Evolutionary conservation across 192 early-diverging fungal genomes (phyloP), one percentile per base, ranked within the genome.

Genomic region (Entomortierella parvispora): DNA sequence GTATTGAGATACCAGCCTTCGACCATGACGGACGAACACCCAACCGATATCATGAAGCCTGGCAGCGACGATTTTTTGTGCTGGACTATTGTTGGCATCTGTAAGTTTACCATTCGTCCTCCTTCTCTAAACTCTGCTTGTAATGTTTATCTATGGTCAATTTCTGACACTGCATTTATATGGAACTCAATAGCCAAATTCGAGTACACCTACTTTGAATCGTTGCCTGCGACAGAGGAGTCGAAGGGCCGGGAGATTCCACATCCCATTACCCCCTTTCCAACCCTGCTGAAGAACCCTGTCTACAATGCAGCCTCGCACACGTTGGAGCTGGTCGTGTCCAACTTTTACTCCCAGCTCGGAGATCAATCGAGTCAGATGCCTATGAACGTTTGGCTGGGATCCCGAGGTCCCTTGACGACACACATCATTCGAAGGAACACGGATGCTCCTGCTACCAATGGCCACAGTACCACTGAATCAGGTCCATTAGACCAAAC

Each of bases 61-160:
- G 62, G 58, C 62, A 26, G 72, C 66, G 91, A 93, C 71, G 93
- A 94, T 62, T 90, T 89, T 67, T 81, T 94, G 50, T 94, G 93
- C 83, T 94, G 93, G 93, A 94, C 93, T 3, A 92, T 94, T 53
- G 93, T 94, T 54, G 90, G 90, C 42, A 91, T 94, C 67, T 84
- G 89, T 53, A 86, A 82, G 59, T 90, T 81, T 68, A 74, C 71
- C 17, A 71, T 80, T 48, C 75, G 66, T 0, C 71, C 68, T 54
- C 46, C 22, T 10, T 42, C 18, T 69, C 4, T 45, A 20, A 9
- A 42, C 10, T 4, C 50, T 3, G 5, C 17, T 31, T 42, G 4
- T 20, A 33, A 43, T 51, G 32, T 69, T n/a, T 52, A 18, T 3
- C 51, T 22, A 14, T 7, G 17, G 32, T n/a, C 20, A 23, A 22